Evolutionary conservation across 208 protist genomes (phyloP).

Genomic region (Leishmania martiniquensis): DNA sequence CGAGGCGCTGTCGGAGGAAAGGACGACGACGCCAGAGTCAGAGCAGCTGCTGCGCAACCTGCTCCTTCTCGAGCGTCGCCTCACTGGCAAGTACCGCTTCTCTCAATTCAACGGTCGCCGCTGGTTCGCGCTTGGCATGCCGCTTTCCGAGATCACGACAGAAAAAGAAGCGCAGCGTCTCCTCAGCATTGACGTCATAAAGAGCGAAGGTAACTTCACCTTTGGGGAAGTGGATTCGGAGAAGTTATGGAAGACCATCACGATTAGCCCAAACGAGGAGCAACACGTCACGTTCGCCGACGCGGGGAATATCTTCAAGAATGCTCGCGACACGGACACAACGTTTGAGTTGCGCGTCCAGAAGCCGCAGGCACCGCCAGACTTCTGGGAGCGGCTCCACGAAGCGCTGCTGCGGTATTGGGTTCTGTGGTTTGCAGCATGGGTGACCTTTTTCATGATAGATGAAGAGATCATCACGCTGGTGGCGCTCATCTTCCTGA

Average conservation of each 20-base stretch:
- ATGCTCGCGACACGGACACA: constrained; percentile 32
- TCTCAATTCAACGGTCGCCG: constrained; percentile 61
- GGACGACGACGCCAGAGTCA: constrained; percentile 61
- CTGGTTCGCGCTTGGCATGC: constrained; percentile 82
- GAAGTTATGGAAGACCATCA: constrained; percentile 83
- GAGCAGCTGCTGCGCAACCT: constrained; percentile 83
- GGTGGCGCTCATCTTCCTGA: constrained; percentile 82
- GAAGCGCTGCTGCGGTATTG: constrained; percentile 88
- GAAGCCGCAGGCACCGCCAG: constrained; percentile 64
- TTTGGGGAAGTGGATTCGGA: constrained; percentile 40
- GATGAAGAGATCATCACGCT: constrained; percentile 92
- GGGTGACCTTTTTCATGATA: constrained; percentile 91
- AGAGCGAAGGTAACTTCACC: constrained; percentile 73
- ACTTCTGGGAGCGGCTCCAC: constrained; percentile 78
- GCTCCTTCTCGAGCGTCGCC: constrained; percentile 79
- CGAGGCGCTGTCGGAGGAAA: constrained; percentile 51
- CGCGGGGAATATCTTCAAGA: constrained; percentile 40
- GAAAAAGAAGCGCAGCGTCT: constrained; percentile 79
- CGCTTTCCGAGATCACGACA: constrained; percentile 75
- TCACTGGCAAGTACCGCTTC: constrained; percentile 82
- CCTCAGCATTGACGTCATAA: constrained; percentile 71
- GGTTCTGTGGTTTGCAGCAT: constrained; percentile 89
- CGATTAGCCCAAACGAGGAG: constrained; percentile 60
- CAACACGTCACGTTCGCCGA: constrained; percentile 55
- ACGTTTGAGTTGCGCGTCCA: constrained; percentile 66